Evolutionary conservation across 1,284 basidiomycete genomes (phyloP).

Genomic region (Leccinum subrobustum): DNA sequence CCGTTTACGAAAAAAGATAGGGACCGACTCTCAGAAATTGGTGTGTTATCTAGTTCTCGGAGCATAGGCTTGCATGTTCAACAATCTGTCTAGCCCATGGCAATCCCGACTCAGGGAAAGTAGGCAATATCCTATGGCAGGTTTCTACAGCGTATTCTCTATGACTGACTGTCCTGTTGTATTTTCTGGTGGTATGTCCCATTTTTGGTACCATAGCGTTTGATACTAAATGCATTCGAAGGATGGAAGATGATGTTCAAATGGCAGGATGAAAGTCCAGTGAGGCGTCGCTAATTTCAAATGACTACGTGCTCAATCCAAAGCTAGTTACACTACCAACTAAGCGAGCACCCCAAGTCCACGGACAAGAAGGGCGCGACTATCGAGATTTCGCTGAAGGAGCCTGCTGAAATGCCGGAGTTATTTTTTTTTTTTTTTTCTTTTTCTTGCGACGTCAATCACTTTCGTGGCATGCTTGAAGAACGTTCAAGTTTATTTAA

Average conservation of each 20-base stretch:
- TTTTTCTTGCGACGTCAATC: constrained; percentile 79
- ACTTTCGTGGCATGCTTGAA: constrained; percentile 87
- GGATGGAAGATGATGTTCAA: background rate
- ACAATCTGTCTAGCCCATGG: too few relatives aligned
- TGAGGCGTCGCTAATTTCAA: background rate
- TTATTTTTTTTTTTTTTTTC: constrained; percentile 64
- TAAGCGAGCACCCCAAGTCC: too few relatives aligned
- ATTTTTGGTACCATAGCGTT: too few relatives aligned
- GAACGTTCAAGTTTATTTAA: constrained; percentile 74
- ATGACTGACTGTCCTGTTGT: too few relatives aligned
- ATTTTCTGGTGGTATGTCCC: too few relatives aligned
- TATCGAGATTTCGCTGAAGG: constrained; percentile 85
- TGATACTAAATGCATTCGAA: background rate
- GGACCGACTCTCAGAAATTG: too few relatives aligned
- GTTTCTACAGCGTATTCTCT: too few relatives aligned
- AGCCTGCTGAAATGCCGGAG: constrained; percentile 73
- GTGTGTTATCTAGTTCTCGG: too few relatives aligned
- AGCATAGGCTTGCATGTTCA: too few relatives aligned
- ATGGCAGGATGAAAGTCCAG: background rate
- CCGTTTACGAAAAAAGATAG: too few relatives aligned
- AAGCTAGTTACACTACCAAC: constrained; percentile 37
- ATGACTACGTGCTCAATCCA: background rate
- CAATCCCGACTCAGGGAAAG: too few relatives aligned
- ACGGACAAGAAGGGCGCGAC: constrained; percentile 55
- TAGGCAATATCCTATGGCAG: too few relatives aligned